Conservation (phyloP, 1,139 yeast genomes). For the Magnusiomyces magnusii region DNA sequence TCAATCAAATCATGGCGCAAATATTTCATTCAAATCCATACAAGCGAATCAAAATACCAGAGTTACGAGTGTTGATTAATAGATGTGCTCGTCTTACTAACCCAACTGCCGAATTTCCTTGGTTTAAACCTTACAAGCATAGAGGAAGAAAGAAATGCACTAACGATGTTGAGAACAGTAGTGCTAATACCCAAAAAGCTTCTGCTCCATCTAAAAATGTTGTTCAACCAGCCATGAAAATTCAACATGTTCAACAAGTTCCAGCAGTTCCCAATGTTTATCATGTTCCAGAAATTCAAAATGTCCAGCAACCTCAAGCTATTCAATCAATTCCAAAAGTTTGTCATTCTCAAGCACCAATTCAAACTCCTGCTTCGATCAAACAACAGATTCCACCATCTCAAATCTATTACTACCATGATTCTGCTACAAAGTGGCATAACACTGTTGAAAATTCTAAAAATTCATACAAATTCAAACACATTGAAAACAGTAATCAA, state of each 20-base stretch:
- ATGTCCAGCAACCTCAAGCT: background rate
- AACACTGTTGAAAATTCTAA: too few species aligned
- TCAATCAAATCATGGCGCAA: constrained; percentile 46
- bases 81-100: constrained; percentile 18
- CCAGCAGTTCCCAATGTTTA: background rate
- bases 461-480: too few species aligned
- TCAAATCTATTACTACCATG: background rate
- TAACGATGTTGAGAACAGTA: background rate
- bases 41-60: constrained; percentile 48
- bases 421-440: too few species aligned
- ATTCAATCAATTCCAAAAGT: background rate
- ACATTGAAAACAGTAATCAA: too few species aligned
- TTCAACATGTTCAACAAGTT: background rate
- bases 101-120: constrained; percentile 9
- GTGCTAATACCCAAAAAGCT: background rate
- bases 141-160: background rate
- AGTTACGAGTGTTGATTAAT: constrained; percentile 32
- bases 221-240: background rate
- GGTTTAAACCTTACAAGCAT: constrained; percentile 8
- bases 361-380: background rate
- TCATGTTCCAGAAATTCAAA: background rate
- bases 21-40: constrained; percentile 59
- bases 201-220: background rate
- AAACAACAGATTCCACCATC: background rate
- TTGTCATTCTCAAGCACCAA: background rate